Evolutionary conservation across 306 rosid species (phyloP).

Genomic region (Potentilla sterilis): DNA sequence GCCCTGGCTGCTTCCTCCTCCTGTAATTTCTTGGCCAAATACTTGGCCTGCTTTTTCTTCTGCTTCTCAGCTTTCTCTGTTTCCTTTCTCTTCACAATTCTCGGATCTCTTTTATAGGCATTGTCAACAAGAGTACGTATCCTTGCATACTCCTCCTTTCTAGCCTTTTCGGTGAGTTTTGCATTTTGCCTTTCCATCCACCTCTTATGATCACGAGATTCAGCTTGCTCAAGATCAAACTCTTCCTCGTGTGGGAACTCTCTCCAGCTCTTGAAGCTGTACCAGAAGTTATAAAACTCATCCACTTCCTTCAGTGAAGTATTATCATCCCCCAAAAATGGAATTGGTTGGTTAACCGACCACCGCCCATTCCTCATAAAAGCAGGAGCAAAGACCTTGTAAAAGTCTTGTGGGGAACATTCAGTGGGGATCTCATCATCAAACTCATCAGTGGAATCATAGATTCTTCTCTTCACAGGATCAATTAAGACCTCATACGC

Average conservation of each 20-base stretch:
- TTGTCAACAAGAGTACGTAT: slow-evolving; percentile 85
- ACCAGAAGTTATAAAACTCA: slow-evolving; percentile 86
- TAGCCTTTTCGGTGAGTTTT: slow-evolving; percentile 84
- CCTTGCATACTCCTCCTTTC: slow-evolving; percentile 91
- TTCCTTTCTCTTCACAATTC: slow-evolving; percentile 85
- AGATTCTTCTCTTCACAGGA: slow-evolving; percentile 82
- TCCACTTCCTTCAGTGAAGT: slow-evolving; percentile 66
- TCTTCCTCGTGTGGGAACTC: slow-evolving; percentile 98
- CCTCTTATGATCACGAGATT: slow-evolving; percentile 90
- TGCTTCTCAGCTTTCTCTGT: slow-evolving; percentile 83
- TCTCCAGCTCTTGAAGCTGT: slow-evolving; percentile 91
- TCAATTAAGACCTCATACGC: slow-evolving; percentile 82
- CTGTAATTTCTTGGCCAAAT: slow-evolving; percentile 72
- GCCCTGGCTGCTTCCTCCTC: slow-evolving; percentile 89
- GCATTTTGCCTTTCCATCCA: slow-evolving; percentile 99
- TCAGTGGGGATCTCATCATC: slow-evolving; percentile 95
- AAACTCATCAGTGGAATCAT: slow-evolving; percentile 97
- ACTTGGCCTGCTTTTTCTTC: slow-evolving; percentile 83
- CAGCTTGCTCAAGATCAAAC: slow-evolving; percentile 95
- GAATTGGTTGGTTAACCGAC: slow-evolving; percentile 82
- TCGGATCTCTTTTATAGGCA: slow-evolving; percentile 91
- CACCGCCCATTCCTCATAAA: slow-evolving; percentile 95
- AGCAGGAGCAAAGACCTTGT: slow-evolving; percentile 90
- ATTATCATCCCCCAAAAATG: slow-evolving; percentile 79
- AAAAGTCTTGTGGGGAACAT: slow-evolving; percentile 90